Evolutionary conservation across 495 filamentous ascomycete genomes (phyloP).

Genomic region (Geopyxis carbonaria): DNA sequence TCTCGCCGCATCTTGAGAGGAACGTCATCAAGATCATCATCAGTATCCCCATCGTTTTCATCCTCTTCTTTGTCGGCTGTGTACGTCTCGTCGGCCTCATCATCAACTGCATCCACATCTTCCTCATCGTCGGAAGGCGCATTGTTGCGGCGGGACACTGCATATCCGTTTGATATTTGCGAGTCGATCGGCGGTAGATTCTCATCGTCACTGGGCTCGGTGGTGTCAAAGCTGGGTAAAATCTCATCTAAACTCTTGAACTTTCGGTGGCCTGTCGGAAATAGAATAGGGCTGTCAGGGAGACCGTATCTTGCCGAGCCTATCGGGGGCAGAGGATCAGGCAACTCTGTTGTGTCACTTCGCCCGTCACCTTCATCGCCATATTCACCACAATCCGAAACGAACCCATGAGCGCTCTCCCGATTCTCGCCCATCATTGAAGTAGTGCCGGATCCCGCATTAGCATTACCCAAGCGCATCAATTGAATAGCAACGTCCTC

Average conservation of each 20-base stretch:
- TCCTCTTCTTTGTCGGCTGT: conserved; percentile 36
- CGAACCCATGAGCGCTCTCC: conserved; percentile 52
- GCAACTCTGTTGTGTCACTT: conserved; percentile 45
- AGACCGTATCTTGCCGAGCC: background rate
- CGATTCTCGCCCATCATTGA: conserved; percentile 72
- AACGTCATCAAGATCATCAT: conserved; percentile 26
- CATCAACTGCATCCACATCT: conserved; percentile 18
- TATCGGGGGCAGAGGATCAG: conserved; percentile 42
- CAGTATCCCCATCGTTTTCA: conserved; percentile 36
- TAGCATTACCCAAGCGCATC: conserved; percentile 84
- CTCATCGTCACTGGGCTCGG: conserved; percentile 55
- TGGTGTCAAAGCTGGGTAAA: conserved; percentile 49
- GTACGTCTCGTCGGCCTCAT: conserved; percentile 24
- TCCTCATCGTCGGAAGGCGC: conserved; percentile 20
- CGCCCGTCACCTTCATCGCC: conserved; percentile 70
- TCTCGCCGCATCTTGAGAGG: conserved; percentile 19
- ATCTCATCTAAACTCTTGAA: conserved; percentile 43
- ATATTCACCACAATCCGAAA: conserved; percentile 66
- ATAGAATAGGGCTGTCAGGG: conserved; percentile 18
- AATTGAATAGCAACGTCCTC: conserved; percentile 94
- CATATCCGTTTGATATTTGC: background rate
- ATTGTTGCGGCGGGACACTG: background rate
- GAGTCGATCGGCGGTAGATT: conserved; percentile 16
- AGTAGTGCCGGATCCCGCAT: conserved; percentile 74
- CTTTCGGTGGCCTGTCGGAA: conserved; percentile 19